Evolutionary conservation across 2,329 filamentous ascomycete genomes (phyloP).

Genomic region (Fusarium sp.): DNA sequence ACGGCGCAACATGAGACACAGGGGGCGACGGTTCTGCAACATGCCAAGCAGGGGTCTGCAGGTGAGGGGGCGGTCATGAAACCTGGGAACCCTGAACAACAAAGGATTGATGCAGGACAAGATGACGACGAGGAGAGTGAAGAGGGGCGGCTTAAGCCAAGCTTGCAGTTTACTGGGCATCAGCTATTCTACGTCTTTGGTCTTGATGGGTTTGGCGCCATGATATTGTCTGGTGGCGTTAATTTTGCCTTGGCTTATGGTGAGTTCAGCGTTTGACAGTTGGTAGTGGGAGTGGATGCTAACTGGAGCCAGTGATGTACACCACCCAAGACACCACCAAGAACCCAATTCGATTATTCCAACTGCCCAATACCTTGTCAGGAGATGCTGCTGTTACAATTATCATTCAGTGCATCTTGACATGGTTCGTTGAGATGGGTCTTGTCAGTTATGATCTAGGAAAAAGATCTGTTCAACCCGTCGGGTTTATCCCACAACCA

Average conservation of each 20-base stretch:
- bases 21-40: slow-evolving; percentile 36
- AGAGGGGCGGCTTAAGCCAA: slow-evolving; percentile 56
- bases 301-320: slow-evolving; percentile 61
- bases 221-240: slow-evolving; percentile 64
- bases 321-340: slow-evolving; percentile 54
- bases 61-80: slow-evolving; percentile 19
- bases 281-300: slow-evolving; percentile 6
- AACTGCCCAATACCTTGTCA: slow-evolving; percentile 66
- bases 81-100: slow-evolving; percentile 33
- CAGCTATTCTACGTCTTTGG: slow-evolving; percentile 66
- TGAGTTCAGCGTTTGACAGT: slow-evolving; percentile 42
- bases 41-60: slow-evolving; percentile 31
- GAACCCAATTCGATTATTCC: slow-evolving; percentile 63
- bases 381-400: slow-evolving; percentile 66
- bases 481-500: slow-evolving; percentile 62
- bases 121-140: slow-evolving; percentile 10
- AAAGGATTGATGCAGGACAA: neutral
- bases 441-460: slow-evolving; percentile 65
- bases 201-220: slow-evolving; percentile 63
- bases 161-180: slow-evolving; percentile 57
- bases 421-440: slow-evolving; percentile 65
- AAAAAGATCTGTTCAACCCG: slow-evolving; percentile 61
- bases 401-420: slow-evolving; percentile 65
- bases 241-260: slow-evolving; percentile 69
- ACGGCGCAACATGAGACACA: slow-evolving; percentile 44